Evolutionary conservation across 2,329 filamentous ascomycete species (phyloP).

Genomic region (Hymenoscyphus salicellus): DNA sequence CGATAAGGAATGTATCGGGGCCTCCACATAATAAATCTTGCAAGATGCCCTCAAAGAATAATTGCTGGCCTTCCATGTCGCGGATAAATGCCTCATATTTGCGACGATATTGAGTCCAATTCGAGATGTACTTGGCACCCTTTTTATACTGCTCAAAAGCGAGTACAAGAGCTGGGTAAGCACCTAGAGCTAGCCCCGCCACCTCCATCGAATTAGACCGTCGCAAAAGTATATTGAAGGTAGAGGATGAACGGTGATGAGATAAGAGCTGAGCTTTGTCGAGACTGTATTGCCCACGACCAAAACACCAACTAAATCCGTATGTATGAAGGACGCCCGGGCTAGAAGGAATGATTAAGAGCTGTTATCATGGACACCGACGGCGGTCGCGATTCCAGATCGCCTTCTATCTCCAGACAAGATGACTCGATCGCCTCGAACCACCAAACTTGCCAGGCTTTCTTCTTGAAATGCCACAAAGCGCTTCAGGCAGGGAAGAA

Average conservation of each 20-base stretch:
- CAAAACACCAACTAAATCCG: no score
- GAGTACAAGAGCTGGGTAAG: slow-evolving; percentile 2
- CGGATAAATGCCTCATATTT: slow-evolving; percentile 9
- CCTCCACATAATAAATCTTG: slow-evolving; percentile 9
- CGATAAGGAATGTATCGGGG: slow-evolving; percentile 5
- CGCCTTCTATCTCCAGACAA: not conserved
- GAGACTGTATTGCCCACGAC: no score
- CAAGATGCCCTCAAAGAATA: slow-evolving; percentile 8
- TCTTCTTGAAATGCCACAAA: not conserved
- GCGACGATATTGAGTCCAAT: slow-evolving; percentile 6
- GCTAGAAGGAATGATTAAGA: no score
- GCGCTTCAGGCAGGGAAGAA: not conserved
- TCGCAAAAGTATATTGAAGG: not conserved
- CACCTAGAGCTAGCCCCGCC: slow-evolving; percentile 3
- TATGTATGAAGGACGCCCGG: no score
- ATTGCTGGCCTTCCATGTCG: slow-evolving; percentile 10
- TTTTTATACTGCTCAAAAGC: slow-evolving; percentile 7
- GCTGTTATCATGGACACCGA: not conserved
- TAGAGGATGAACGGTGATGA: not conserved
- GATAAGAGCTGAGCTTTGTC: not conserved
- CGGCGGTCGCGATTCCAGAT: not conserved
- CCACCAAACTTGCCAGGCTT: not conserved
- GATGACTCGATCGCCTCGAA: slow-evolving; percentile 3
- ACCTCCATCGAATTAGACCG: slow-evolving; percentile 7
- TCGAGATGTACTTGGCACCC: slow-evolving; percentile 5